Evolutionary conservation across 108 stramenopile species (phyloP).

Genomic region (Skeletonema tropicum): DNA sequence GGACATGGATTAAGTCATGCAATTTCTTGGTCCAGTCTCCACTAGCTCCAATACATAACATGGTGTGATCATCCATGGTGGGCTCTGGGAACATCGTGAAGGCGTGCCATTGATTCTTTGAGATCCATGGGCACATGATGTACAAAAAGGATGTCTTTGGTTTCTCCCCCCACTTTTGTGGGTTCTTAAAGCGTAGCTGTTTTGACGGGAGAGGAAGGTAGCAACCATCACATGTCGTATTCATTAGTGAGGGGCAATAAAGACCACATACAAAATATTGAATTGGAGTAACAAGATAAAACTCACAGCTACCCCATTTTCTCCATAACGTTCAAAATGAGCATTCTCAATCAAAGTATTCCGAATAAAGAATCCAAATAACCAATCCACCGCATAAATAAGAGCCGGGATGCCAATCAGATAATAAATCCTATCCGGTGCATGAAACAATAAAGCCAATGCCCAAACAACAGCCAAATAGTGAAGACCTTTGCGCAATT

Average conservation of each 20-base stretch:
- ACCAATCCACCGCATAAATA: conserved; percentile 12
- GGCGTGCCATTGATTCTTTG: conserved; percentile 11
- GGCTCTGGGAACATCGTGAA: conserved; percentile 2
- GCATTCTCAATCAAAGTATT: neutral
- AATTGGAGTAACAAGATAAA: too few species aligned
- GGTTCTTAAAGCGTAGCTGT: neutral
- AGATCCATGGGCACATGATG: conserved; percentile 5
- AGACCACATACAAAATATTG: too few species aligned
- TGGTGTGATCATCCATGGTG: neutral
- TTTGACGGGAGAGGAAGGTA: too few species aligned
- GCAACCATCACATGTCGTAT: too few species aligned
- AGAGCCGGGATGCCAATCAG: conserved; percentile 25
- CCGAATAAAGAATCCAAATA: neutral
- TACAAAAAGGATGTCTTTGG: conserved; percentile 3
- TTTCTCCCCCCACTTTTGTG: neutral
- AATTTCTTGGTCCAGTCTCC: conserved; percentile 4
- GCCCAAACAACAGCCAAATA: conserved; percentile 27
- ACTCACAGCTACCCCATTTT: conserved; percentile 3
- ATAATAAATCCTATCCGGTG: conserved; percentile 23
- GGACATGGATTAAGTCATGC: neutral
- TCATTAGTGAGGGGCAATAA: too few species aligned
- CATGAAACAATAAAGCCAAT: conserved; percentile 18
- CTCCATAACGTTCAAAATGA: conserved; percentile 13
- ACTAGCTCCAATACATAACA: neutral
- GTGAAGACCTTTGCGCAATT: conserved; percentile 30